Evolutionary conservation across 805 yeast genomes (phyloP), one percentile per base, ranked within the genome.

Genomic region (Myxozyma neotropica): DNA sequence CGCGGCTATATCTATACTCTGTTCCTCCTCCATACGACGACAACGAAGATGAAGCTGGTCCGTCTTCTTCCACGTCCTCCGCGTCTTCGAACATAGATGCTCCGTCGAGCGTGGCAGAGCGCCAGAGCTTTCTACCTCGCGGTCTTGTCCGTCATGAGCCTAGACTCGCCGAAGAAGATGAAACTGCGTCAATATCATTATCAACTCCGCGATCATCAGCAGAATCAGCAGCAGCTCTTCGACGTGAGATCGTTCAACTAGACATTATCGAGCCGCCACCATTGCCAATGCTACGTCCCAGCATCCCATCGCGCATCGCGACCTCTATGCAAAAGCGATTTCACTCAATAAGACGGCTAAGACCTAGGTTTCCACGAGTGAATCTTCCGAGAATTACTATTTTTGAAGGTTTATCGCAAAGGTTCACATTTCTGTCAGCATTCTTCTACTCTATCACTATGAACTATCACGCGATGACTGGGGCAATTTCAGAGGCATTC

Each of bases 261-360:
- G 57, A 54, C 3, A 72, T 81, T 7, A 83, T 80, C 31, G 83
- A 78, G 5, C 72, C 66, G 27, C 72, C 63, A n/a, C 43, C 53
- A 15, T 12, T 27, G 10, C 31, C 19, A 26, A 4, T 40, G 8
- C 19, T 39, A 13, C 59, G 63, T 1, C 63, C 65, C 6, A 42
- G 56, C n/a, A n/a, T 61, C 7, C 57, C 43, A 26, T 61, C 65
- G 23, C 53, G 65, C 13, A 39, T 61, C 15, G 65, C 55, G n/a
- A 33, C 63, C 21, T 39, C 48, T 5, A 5, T 55, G 7, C 59
- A 55, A 48, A 43, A 42, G 17, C 55, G 55, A 17, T 29, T 55
- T 24, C 13, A 33, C 8, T 23, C 43, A 13, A 40, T 49, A 8
- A 15, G 50, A 13, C 45, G 42, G 8, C n/a, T 58, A 6, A 38